A percentile compares a stretch with the other conserved stretches of the same genome.
phyloP scores from a whole-genome alignment of 2,329 filamentous ascomycete species.

The Penicillium verrucosum region DNA sequence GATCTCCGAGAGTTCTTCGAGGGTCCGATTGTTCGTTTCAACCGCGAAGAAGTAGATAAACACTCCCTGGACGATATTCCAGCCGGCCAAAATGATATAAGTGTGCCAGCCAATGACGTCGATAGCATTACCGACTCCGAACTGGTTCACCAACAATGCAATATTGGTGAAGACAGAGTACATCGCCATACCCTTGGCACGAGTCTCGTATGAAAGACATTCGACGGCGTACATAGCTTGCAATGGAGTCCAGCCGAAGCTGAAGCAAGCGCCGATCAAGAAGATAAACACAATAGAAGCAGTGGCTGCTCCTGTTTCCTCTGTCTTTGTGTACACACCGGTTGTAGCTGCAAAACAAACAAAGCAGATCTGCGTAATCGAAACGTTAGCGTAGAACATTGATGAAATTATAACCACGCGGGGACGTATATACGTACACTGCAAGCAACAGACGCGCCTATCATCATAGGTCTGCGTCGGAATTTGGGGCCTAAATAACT shows the following conservation, averaged over 20 bases:
- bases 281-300: conserved; percentile 51
- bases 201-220: conserved; percentile 53
- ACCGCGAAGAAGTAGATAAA: conserved; percentile 36
- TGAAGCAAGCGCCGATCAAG: conserved; percentile 50
- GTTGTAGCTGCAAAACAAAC: conserved; percentile 2
- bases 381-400: background rate
- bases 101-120: conserved; percentile 53
- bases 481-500: conserved; percentile 56
- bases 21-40: conserved; percentile 32
- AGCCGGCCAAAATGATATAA: conserved; percentile 50
- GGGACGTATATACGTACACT: background rate
- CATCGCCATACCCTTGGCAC: conserved; percentile 57
- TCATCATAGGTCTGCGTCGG: conserved; percentile 57
- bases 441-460: conserved; percentile 2
- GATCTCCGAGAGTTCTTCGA: conserved; percentile 35
- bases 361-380: background rate
- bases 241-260: conserved; percentile 47
- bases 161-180: conserved; percentile 46
- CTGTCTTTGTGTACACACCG: conserved; percentile 22
- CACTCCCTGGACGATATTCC: conserved; percentile 28
- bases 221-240: conserved; percentile 54
- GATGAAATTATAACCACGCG: background rate
- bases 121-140: conserved; percentile 48
- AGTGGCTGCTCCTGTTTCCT: conserved; percentile 39
- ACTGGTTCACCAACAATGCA: conserved; percentile 48